Evolutionary conservation across 2,329 filamentous ascomycete species (phyloP), one percentile per base, ranked within the genome.

Genomic region (Madurella mycetomatis): DNA sequence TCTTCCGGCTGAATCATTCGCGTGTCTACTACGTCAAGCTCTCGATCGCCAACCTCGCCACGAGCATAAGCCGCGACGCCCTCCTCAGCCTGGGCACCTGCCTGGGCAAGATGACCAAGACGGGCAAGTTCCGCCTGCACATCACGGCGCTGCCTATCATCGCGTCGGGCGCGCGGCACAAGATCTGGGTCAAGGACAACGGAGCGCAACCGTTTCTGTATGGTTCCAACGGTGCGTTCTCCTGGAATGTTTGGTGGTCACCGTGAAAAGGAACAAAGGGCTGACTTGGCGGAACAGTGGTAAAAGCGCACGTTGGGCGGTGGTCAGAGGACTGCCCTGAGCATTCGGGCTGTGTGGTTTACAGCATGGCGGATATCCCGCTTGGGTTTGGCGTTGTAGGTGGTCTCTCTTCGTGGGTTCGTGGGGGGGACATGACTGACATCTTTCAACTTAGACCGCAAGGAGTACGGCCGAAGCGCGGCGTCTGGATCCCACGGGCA

Each of bases 131-230:
- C 76, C 80, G 92, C 50, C 79, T 99, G 52, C 92, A 96, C 75
- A 89, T 97, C 68, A 97, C 92, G 1, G 88, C 81, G 5, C 67
- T 99, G 55, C 87, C 91, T 60, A 83, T 96, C 60, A 87, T 99
- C 62, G 88, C 92, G 54, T 87, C 90, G 61, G 90, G 96, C 71
- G 92, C 92, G 43, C 81, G 94, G 56, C 95, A 96, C 76, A 97
- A 97, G 83, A 85, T 97, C 64, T 97, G 92, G 91, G 86, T 99
- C 63, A 95, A 95, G 74, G 82, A 86, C 56, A 97, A 97, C 73
- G 94, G 94, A 62, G 92, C 95, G 67, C 96, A 96, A 91, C 92
- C 94, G 1, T 97, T 95, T 71, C 75, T 99, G 45, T 99, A 97
- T 73, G 94, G 94, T 50, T 89, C 90, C 54, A 92, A 97, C 71